phyloP scores from a whole-genome alignment of 768 basidiomycete species.

The Suillus variegatus region DNA sequence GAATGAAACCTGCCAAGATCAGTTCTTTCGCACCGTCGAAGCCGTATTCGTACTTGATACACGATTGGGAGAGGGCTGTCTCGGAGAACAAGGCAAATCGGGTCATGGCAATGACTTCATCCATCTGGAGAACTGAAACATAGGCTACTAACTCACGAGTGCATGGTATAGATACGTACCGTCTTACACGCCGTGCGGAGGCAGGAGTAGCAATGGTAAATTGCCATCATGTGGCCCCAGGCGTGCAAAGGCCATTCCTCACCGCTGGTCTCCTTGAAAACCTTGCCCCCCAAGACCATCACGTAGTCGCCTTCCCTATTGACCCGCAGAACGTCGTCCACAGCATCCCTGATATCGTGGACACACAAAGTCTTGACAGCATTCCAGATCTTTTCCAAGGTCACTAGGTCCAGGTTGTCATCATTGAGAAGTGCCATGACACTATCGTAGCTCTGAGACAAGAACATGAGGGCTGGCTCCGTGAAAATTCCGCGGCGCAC shows the following conservation, averaged over 20 bases:
- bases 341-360: conserved; percentile 30
- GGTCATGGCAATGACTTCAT: conserved; percentile 32
- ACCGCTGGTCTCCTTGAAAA: conserved; percentile 33
- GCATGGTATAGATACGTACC: conserved; percentile 16
- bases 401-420: conserved; percentile 29
- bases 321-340: conserved; percentile 35
- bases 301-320: conserved; percentile 27
- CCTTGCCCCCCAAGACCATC: conserved; percentile 33
- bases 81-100: conserved; percentile 27
- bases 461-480: conserved; percentile 39
- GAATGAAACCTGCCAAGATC: conserved; percentile 34
- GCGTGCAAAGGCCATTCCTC: conserved; percentile 35
- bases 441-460: conserved; percentile 34
- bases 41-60: conserved; percentile 23
- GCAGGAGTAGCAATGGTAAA: conserved; percentile 33
- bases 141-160: not conserved
- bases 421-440: conserved; percentile 33
- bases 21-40: conserved; percentile 27
- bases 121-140: conserved; percentile 20
- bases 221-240: conserved; percentile 36
- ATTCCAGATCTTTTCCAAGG: conserved; percentile 37
- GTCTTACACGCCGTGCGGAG: conserved; percentile 33
- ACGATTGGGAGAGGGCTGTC: conserved; percentile 17
- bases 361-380: conserved; percentile 27
- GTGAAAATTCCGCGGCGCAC: conserved; percentile 39